Percentiles rank a stretch among this genome's conserved stretches.
These are phyloP conservation scores for Trametes cubensis DNA, from an alignment of 768 basidiomycete species.

Conservation along the genomic window DNA sequence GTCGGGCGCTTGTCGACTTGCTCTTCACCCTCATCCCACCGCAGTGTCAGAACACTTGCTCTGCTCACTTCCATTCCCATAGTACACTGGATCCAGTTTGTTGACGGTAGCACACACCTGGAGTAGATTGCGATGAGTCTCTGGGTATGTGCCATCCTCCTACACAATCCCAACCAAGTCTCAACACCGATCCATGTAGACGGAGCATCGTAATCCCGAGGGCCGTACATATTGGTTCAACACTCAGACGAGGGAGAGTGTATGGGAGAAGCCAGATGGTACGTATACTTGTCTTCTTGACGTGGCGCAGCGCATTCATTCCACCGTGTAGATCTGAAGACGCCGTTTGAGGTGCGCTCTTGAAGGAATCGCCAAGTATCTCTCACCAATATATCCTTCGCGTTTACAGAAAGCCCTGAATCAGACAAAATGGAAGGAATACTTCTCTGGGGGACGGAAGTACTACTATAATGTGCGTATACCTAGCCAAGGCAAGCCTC, in stretches of 20 bases:
- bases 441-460: slow-evolving; percentile 87
- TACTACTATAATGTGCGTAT: slow-evolving; percentile 82
- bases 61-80: too few species aligned
- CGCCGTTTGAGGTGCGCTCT: slow-evolving; percentile 79
- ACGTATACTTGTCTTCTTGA: slow-evolving; percentile 22
- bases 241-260: slow-evolving; percentile 82
- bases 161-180: too few species aligned
- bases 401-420: slow-evolving; percentile 73
- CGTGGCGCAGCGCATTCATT: background rate
- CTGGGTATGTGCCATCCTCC: slow-evolving; percentile 16
- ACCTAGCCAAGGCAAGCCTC: background rate
- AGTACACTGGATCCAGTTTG: too few species aligned
- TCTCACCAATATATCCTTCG: background rate
- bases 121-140: slow-evolving; percentile 16
- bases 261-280: slow-evolving; percentile 99
- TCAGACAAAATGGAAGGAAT: slow-evolving; percentile 95
- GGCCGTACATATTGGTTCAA: slow-evolving; percentile 99
- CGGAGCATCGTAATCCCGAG: slow-evolving; percentile 92
- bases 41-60: too few species aligned
- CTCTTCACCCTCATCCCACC: too few species aligned
- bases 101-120: too few species aligned
- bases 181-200: slow-evolving; percentile 47
- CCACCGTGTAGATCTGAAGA: slow-evolving; percentile 68
- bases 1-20: too few species aligned
- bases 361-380: background rate